Percentiles rank a stretch among this genome's conserved stretches.
These are phyloP conservation scores for Lagenidium sp. DNA, from an alignment of 352 stramenopile species.

Conservation along the genomic window DNA sequence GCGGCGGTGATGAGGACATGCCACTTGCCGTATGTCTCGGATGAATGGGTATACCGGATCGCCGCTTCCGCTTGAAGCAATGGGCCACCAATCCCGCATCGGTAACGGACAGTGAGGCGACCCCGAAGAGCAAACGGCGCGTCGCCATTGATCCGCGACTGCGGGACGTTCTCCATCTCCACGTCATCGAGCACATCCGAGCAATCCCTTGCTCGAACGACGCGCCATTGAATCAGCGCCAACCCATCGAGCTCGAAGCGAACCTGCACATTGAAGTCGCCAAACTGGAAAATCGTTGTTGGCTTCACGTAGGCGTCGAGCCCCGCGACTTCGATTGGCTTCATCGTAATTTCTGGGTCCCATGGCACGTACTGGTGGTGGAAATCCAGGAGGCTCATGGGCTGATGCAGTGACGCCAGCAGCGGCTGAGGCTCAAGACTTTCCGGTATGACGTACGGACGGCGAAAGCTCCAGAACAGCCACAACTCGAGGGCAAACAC, in stretches of 20 bases:
- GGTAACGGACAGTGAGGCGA: slow-evolving; percentile 5
- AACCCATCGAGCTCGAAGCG: slow-evolving; percentile 20
- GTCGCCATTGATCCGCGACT: neutral
- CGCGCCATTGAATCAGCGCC: slow-evolving; percentile 37
- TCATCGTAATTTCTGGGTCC: slow-evolving; percentile 23
- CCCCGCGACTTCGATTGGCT: slow-evolving; percentile 21
- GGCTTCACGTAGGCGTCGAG: slow-evolving; percentile 16
- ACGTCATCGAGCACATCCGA: neutral
- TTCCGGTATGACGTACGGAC: slow-evolving; percentile 8
- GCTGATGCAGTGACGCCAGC: neutral
- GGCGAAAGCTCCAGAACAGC: slow-evolving; percentile 12
- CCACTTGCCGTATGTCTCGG: slow-evolving; percentile 8
- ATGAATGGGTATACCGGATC: slow-evolving; percentile 8
- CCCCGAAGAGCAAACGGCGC: slow-evolving; percentile 12
- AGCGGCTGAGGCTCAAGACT: neutral
- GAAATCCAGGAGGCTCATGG: slow-evolving; percentile 31
- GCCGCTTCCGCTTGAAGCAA: neutral
- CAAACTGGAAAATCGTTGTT: slow-evolving; percentile 23
- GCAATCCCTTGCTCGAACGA: slow-evolving; percentile 14
- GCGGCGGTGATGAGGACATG: slow-evolving; percentile 5
- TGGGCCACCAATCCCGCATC: neutral
- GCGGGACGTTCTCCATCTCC: neutral
- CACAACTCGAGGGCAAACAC: slow-evolving; percentile 27
- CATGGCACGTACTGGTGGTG: slow-evolving; percentile 36
- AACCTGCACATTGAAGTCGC: slow-evolving; percentile 28